Base-by-base conservation (phyloP, 192 early-diverging fungal genomes). In the Martensiomyces pterosporus region DNA sequence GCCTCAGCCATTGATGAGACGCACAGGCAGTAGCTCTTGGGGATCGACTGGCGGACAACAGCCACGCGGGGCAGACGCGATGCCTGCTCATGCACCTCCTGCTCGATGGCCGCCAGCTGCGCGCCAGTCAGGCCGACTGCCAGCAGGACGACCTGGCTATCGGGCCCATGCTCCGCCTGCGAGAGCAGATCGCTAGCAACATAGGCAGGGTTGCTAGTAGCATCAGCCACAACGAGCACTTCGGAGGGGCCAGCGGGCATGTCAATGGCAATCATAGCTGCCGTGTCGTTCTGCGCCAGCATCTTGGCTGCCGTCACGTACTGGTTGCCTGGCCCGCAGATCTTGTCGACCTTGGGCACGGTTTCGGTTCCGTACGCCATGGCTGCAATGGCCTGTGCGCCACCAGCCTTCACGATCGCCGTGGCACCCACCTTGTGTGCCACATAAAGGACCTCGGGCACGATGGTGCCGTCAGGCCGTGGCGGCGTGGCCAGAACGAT, bases 171-270 rank as follows among this genome's bases (percentile, higher is more conserved):
- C 62, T 99, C 97, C 3, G 95, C 97, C 75, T 99, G 97, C 27
- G 87, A 90, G 29, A 99, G 76, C 42, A 99, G 76, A 65, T 99
- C 97, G 42, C 91, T 85, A 19, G 91, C 94, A 12, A 99, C 93
- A 60, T 96, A 98, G 7, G 82, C 82, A 5, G 94, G 92, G 47
- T 88, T 84, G 57, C 81, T 80, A 9, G 80, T 77, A 17, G 79
- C 71, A 56, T 99, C 94, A 22, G 94, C 93, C 59, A 99, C 86
- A n/a, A 98, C 94, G 39, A 99, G 79, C 18, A 99, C 76, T 69
- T 99, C 97, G n/a, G 97, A 99, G 5, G 97, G 97, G 10, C 97
- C 97, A 13, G 97, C 97, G 12, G 97, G 97, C 92, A 99, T 97
- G 76, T 99, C 97, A 53, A 98, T 97, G 17, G 95, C 81, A 5